Conservation (phyloP, 2,329 filamentous ascomycete species). For the Ambrosiella xylebori region DNA sequence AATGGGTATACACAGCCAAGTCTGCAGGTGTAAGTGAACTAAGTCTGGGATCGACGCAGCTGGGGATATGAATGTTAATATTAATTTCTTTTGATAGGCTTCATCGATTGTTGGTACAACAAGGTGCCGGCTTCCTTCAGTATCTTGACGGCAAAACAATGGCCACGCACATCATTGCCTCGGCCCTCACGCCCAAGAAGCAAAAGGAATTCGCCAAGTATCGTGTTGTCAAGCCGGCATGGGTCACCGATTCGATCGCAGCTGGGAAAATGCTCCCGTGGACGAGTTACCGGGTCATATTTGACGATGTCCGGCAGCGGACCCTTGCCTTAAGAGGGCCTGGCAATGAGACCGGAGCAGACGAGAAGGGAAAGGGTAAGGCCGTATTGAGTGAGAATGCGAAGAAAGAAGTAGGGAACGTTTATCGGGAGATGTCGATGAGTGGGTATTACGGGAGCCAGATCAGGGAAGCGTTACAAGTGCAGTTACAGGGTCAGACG, state of each 20-base stretch:
- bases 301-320: conserved; percentile 70
- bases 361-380: conserved; percentile 35
- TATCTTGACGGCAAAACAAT: conserved; percentile 90
- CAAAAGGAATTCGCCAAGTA: conserved; percentile 73
- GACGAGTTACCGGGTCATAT: conserved; percentile 67
- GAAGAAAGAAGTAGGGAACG: conserved; percentile 25
- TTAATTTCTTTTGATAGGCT: conserved; percentile 28
- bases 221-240: conserved; percentile 83
- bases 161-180: conserved; percentile 90
- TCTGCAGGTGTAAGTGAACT: conserved; percentile 45
- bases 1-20: conserved; percentile 94
- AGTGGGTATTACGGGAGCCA: conserved; percentile 70
- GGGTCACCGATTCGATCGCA: conserved; percentile 78
- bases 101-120: conserved; percentile 69
- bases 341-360: neutral
- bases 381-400: conserved; percentile 30
- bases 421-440: conserved; percentile 69
- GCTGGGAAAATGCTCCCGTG: conserved; percentile 72
- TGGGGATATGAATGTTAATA: neutral
- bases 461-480: conserved; percentile 6
- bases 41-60: neutral
- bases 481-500: no score
- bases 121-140: conserved; percentile 91
- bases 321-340: conserved; percentile 30
- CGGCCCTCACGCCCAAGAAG: conserved; percentile 81